phyloP scores from a whole-genome alignment of 2,329 filamentous ascomycete genomes.

The Trichothecium roseum region DNA sequence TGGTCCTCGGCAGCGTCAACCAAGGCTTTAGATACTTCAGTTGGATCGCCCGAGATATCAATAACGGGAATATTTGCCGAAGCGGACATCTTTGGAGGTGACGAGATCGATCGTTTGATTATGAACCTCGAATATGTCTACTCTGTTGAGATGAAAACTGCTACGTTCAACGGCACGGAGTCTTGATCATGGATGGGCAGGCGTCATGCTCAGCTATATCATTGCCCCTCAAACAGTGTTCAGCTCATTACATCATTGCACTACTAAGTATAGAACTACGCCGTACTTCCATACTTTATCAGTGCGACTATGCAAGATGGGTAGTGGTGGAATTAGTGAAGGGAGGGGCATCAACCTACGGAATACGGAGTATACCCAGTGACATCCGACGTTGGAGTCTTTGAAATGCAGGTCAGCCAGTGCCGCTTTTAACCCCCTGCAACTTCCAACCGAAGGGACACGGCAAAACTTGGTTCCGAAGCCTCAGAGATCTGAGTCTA shows the following conservation, averaged over 20 bases:
- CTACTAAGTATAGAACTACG: too few species aligned
- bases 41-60: slow-evolving; percentile 55
- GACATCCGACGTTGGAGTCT: not conserved
- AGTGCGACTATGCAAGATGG: too few species aligned
- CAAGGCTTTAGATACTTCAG: slow-evolving; percentile 53
- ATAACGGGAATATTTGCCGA: slow-evolving; percentile 63
- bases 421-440: slow-evolving; percentile 1
- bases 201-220: too few species aligned
- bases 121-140: too few species aligned
- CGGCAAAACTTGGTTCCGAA: too few species aligned
- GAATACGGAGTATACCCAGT: not conserved
- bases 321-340: too few species aligned
- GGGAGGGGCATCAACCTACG: too few species aligned
- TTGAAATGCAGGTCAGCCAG: not conserved
- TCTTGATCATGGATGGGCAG: slow-evolving; percentile 2
- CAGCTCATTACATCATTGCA: not conserved
- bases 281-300: too few species aligned
- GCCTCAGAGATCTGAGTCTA: too few species aligned
- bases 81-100: slow-evolving; percentile 9
- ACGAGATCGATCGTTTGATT: not conserved
- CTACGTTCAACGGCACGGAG: too few species aligned
- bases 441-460: not conserved
- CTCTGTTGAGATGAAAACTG: too few species aligned
- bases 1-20: slow-evolving; percentile 72
- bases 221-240: too few species aligned